These are phyloP conservation scores for Stevia rebaudiana DNA, from an alignment of 140 eudicot genomes.

Conservation along the genomic window DNA sequence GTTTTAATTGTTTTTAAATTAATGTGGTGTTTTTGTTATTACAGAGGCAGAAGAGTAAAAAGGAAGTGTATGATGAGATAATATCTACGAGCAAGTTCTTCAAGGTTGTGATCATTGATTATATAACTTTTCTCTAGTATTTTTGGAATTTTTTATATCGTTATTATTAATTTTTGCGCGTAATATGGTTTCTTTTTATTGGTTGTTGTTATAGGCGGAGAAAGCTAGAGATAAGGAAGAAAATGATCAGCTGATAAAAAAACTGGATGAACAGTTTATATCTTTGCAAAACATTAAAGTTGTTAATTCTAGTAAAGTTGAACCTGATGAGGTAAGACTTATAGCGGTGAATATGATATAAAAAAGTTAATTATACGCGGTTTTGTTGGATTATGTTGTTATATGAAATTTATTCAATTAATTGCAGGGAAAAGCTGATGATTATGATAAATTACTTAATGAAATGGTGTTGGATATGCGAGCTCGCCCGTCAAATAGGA, in stretches of 20 bases:
- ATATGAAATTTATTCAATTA: background rate
- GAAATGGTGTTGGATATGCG: constrained; percentile 85
- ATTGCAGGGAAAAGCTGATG: constrained; percentile 76
- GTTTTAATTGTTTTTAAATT: background rate
- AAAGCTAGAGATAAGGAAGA: constrained; percentile 96
- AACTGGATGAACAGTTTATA: constrained; percentile 74
- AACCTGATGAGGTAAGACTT: constrained; percentile 47
- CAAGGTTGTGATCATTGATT: constrained; percentile 51
- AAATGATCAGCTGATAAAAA: constrained; percentile 61
- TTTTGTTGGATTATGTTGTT: constrained; percentile 4
- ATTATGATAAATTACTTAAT: constrained; percentile 70
- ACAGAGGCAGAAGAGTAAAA: constrained; percentile 82
- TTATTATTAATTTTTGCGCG: constrained; percentile 10
- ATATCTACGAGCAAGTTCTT: constrained; percentile 80
- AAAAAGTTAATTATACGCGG: background rate
- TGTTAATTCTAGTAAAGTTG: constrained; percentile 27
- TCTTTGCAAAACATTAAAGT: constrained; percentile 47
- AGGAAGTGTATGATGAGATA: constrained; percentile 83
- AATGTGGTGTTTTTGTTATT: constrained; percentile 18
- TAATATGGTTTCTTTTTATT: constrained; percentile 2
- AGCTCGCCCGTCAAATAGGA: constrained; percentile 84
- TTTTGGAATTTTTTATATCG: background rate
- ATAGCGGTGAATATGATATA: background rate
- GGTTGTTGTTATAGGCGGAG: constrained; percentile 49
- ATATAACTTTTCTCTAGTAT: background rate